A percentile compares a stretch with the other conserved stretches of the same genome.
phyloP scores from a whole-genome alignment of 2,329 filamentous ascomycete genomes.

The Colletotrichum spaethianum region DNA sequence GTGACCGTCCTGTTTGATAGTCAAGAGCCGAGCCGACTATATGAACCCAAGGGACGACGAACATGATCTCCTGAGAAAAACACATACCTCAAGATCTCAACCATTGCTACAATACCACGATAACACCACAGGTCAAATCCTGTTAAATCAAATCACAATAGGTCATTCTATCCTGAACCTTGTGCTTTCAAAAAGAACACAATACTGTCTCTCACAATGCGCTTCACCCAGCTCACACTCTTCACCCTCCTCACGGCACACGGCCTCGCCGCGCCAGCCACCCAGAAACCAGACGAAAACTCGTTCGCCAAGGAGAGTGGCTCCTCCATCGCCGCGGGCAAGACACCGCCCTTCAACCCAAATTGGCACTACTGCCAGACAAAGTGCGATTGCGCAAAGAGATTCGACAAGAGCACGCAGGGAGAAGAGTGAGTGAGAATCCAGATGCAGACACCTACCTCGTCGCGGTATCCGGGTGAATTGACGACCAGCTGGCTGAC shows the following conservation, averaged over 20 bases:
- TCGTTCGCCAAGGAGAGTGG: constrained; percentile 8
- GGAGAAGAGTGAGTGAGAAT: constrained; percentile 40
- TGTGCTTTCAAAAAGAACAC: neutral
- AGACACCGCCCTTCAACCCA: constrained; percentile 23
- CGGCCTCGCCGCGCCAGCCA: neutral
- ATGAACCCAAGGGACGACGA: neutral
- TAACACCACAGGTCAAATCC: neutral
- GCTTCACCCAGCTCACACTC: constrained; percentile 9
- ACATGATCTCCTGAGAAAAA: no score
- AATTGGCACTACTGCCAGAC: constrained; percentile 22
- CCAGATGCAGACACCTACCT: neutral
- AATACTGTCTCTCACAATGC: constrained; percentile 1
- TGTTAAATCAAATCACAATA: no score
- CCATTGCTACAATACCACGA: neutral
- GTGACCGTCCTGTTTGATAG: neutral
- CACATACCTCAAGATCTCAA: neutral
- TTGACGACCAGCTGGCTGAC: neutral
- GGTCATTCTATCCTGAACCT: neutral
- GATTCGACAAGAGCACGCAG: constrained; percentile 41
- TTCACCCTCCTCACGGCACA: constrained; percentile 33
- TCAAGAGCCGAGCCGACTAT: neutral
- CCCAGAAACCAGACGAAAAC: constrained; percentile 1
- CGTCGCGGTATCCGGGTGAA: neutral
- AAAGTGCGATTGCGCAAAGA: constrained; percentile 47
- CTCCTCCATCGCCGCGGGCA: constrained; percentile 33